Base-by-base conservation (phyloP, 2,329 filamentous ascomycete species). In the Elsinoe arachidis region DNA sequence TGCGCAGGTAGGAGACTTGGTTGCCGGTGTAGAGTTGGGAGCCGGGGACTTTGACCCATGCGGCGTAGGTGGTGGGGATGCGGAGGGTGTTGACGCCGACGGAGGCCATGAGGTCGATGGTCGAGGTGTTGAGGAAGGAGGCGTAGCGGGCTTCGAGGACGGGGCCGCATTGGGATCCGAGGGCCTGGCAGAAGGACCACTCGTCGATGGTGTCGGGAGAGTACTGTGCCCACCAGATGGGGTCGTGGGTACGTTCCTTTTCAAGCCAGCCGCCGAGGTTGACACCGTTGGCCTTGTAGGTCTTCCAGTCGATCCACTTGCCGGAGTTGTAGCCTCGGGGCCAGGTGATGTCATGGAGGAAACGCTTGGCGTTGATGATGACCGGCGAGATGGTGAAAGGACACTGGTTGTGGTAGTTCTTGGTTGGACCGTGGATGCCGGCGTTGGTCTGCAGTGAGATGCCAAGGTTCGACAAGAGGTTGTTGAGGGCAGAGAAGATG, bases 61-160 rank as follows among this genome's bases (percentile, higher is more conserved):
- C 68, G 1, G 70, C 67, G 46, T 72, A 73, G 5, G 67, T 68
- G 1, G 67, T 70, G 1, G 71, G 69, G 17, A 73, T 72, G 5
- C 70, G 64, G 12, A 72, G 64, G 3, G 66, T 63, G 44, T 68
- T 69, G 33, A 73, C 62, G 9, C 66, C 67, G 2, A 61, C 61
- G 12, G 62, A 61, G 10, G 67, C 71, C 12, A 72, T 60, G 52
- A 65, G 64, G 57, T 72, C 70, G 53, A 73, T 70, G 30, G 65
- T 63, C 1, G 60, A 54, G 1, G 63, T 63, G n/a, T 61, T 69
- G 55, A 70, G 61, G 55, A 63, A 71, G 2, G 67, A 62, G 10
- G 63, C 64, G 53, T 70, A 71, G 6, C 66, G 62, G 1, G 61
- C 55, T 39, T 70, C 68, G 1, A 70, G 59, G 1, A 69, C 64